Evolutionary conservation across 768 basidiomycete genomes (phyloP).

Genomic region (Lyophyllum shimeji): DNA sequence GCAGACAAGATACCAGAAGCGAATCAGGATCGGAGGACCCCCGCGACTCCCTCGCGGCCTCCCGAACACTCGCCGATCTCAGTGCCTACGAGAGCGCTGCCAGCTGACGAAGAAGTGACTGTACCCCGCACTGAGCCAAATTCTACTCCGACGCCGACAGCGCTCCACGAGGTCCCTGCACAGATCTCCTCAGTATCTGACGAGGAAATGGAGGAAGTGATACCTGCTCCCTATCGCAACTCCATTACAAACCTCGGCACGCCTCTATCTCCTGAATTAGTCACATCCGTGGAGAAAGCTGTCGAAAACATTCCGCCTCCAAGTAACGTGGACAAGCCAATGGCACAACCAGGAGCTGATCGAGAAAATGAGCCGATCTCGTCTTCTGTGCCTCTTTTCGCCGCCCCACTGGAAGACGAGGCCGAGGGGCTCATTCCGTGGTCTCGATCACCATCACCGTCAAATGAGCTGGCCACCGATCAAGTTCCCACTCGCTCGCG

Average conservation of each 20-base stretch:
- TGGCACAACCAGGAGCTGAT: neutral
- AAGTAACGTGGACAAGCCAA: neutral
- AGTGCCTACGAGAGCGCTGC: neutral
- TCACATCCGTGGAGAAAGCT: neutral
- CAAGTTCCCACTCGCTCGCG: constrained; percentile 19
- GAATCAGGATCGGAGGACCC: neutral
- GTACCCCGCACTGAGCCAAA: neutral
- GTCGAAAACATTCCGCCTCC: neutral
- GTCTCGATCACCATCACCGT: constrained; percentile 37
- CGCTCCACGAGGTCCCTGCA: neutral
- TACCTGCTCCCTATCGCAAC: neutral
- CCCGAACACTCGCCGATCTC: neutral
- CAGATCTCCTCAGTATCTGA: constrained; percentile 7
- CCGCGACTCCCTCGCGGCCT: neutral
- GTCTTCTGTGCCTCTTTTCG: constrained; percentile 20
- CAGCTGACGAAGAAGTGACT: neutral
- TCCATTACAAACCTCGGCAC: neutral
- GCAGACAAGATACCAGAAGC: neutral
- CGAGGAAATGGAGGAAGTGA: constrained; percentile 44
- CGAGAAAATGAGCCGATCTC: neutral
- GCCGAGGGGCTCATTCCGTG: constrained; percentile 24
- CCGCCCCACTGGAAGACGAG: constrained; percentile 8
- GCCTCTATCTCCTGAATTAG: neutral
- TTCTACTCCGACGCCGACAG: neutral
- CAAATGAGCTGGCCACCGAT: constrained; percentile 16